Evolutionary conservation across 2,329 filamentous ascomycete genomes (phyloP).

Genomic region (Celoporthe dispersa): DNA sequence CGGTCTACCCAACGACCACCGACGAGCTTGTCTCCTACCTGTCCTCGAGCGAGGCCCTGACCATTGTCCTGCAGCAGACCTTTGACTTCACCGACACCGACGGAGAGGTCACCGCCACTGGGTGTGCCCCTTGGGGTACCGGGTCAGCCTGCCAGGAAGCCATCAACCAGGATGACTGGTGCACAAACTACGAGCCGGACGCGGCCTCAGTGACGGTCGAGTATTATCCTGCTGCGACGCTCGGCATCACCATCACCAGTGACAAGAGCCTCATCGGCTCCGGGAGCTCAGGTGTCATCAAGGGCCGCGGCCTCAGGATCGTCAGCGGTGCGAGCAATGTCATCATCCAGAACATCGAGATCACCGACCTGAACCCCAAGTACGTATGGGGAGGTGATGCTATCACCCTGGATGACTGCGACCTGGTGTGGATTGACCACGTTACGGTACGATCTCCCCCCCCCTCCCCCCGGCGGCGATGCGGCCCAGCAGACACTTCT

Average conservation of each 20-base stretch:
- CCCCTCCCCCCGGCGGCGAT: too few species aligned
- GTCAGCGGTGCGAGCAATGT: slow-evolving; percentile 55
- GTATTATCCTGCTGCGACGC: slow-evolving; percentile 56
- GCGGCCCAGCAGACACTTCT: not conserved
- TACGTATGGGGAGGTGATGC: slow-evolving; percentile 66
- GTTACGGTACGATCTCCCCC: slow-evolving; percentile 38
- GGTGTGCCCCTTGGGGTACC: slow-evolving; percentile 64
- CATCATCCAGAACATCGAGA: slow-evolving; percentile 64
- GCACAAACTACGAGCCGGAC: slow-evolving; percentile 59
- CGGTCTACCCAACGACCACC: slow-evolving; percentile 58
- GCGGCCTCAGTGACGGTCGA: slow-evolving; percentile 51
- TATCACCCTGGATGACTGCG: slow-evolving; percentile 53
- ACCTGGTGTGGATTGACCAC: slow-evolving; percentile 57
- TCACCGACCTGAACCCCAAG: slow-evolving; percentile 59
- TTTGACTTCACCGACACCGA: slow-evolving; percentile 61
- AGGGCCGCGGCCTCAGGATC: slow-evolving; percentile 60
- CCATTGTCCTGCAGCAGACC: slow-evolving; percentile 60
- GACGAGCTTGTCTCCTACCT: slow-evolving; percentile 55
- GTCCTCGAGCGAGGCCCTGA: not conserved
- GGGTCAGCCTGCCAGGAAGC: slow-evolving; percentile 59
- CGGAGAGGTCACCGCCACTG: slow-evolving; percentile 54
- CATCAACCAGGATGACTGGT: slow-evolving; percentile 64
- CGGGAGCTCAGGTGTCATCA: slow-evolving; percentile 58
- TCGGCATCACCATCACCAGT: slow-evolving; percentile 57
- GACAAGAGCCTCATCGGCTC: slow-evolving; percentile 63